Evolutionary conservation across 192 early-diverging fungal genomes (phyloP), one percentile per base, ranked within the genome.

Genomic region (Coemansia sp.): DNA sequence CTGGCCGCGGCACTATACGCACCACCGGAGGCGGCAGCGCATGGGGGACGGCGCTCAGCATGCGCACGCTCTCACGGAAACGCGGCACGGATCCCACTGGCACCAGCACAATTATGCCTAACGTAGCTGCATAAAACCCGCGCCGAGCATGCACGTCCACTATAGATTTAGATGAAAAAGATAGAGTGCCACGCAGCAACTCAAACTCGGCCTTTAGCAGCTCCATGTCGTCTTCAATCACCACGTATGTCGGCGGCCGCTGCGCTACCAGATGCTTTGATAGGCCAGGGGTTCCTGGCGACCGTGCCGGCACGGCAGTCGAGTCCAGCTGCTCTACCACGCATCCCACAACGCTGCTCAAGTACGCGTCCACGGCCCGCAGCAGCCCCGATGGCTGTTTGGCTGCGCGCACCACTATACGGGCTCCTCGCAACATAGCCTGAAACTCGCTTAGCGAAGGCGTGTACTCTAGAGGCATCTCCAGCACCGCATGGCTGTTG

Each of bases 1-100:
- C 37, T 3, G 72, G 72, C 32, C 47, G 54, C 23, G 72, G 61
- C 39, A 76, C 54, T 5, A 76, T 60, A 36, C 53, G 55, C 34
- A 76, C 66, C 4, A 69, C 56, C 2, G 72, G 72, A 36, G 72
- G 66, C 7, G 72, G 72, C 53, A 76, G 42, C 26, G 72, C 58
- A 31, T 76, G 72, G 3, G 72, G 72, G 6, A 54, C 39, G 5
- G 51, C 43, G 0, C 52, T 37, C 62, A 76, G 26, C 1, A 30
- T 40, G 3, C 55, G 56, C 17, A 66, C 49, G 17, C 60, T 65
- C 11, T 48, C 58, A 26, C 58, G 56, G 21, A 65, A 49, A 38
- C 32, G 44, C 9, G 54, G 55, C 30, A 69, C 37, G 0, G 43
- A 20, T 3, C 54, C 23, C 9, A 64, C 45, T 11, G 72, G 62